Evolutionary conservation across 371 early-diverging fungal species (phyloP).

Genomic region (Mortierella sp.): DNA sequence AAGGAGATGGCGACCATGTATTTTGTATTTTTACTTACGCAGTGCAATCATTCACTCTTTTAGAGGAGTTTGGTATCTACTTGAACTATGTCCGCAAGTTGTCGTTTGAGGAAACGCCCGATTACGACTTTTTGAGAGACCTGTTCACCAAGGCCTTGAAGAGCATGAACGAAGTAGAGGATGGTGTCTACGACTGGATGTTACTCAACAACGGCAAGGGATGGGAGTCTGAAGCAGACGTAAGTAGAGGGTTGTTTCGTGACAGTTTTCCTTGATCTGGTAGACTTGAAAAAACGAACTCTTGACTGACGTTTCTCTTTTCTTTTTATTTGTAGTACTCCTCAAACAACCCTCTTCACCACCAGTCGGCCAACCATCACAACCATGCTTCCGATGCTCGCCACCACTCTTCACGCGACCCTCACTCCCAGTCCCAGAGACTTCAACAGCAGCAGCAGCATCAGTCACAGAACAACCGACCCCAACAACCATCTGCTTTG

Average conservation of each 20-base stretch:
- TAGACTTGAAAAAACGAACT: too few species aligned
- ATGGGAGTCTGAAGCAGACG: constrained; percentile 66
- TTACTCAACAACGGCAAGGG: constrained; percentile 73
- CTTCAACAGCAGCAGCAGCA: constrained; percentile 31
- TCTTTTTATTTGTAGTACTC: constrained; percentile 20
- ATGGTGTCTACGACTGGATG: constrained; percentile 98
- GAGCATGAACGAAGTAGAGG: constrained; percentile 84
- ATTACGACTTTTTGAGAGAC: constrained; percentile 92
- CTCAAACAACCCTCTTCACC: constrained; percentile 37
- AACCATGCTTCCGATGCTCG: constrained; percentile 37
- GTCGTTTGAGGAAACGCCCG: constrained; percentile 97
- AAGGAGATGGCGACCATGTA: too few species aligned
- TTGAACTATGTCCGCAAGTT: constrained; percentile 94
- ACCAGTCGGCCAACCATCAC: constrained; percentile 31
- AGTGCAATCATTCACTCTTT: not conserved
- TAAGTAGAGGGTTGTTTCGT: constrained; percentile 28
- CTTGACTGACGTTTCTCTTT: too few species aligned
- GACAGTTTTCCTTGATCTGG: too few species aligned
- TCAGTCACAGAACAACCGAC: constrained; percentile 23
- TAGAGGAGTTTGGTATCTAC: constrained; percentile 93
- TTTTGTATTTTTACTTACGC: too few species aligned
- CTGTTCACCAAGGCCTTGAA: constrained; percentile 90
- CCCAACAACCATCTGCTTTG: constrained; percentile 54
- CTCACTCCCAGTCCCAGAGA: constrained; percentile 31
- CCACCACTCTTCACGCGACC: constrained; percentile 41